Evolutionary conservation across 306 rosid genomes (phyloP), one percentile per base, ranked within the genome.

Genomic region (Morella rubra): DNA sequence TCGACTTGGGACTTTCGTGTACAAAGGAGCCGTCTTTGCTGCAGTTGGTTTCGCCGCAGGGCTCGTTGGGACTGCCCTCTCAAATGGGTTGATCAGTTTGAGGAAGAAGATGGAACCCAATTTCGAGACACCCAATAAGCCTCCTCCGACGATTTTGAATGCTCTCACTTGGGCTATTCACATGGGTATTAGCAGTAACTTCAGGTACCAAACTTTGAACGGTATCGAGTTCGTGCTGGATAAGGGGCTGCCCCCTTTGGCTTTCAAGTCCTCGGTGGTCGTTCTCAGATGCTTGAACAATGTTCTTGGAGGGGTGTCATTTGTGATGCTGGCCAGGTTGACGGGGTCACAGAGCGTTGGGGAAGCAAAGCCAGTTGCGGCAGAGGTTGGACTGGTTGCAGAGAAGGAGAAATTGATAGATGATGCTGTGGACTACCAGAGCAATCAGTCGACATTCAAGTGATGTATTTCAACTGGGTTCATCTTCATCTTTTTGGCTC

Each of bases 11-110:
- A 96, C 99, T 0, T 81, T 93, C 4, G 88, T 91, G 0, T 96
- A 89, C 60, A 96, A 96, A 68, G 96, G 99, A 8, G 50, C 89
- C 0, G 84, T 93, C 18, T 96, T 96, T 41, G 87, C 97, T 4
- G 90, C 84, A 0, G 98, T 96, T 44, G 98, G 99, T 1, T 86
- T 93, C 6, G 98, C 89, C 4, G 98, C 98, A 0, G 99, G 98
- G 5, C 73, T 96, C 0, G 91, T 81, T 0, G 99, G 99, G 12
- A 96, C 96, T 4, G 83, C 82, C 2, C 44, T 93, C n/a, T 96
- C 97, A 20, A 96, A 96, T 79, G 97, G 98, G 67, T 79, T 96
- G 81, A 85, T 96, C 52, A 86, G 62, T 46, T n/a, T 89, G 84
- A 91, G 94, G 78, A 91, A 93, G 86, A 91, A 88, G 72, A 93